Conservation (phyloP, 2,329 filamentous ascomycete genomes). For the Paecilomyces dactylethromorphus region DNA sequence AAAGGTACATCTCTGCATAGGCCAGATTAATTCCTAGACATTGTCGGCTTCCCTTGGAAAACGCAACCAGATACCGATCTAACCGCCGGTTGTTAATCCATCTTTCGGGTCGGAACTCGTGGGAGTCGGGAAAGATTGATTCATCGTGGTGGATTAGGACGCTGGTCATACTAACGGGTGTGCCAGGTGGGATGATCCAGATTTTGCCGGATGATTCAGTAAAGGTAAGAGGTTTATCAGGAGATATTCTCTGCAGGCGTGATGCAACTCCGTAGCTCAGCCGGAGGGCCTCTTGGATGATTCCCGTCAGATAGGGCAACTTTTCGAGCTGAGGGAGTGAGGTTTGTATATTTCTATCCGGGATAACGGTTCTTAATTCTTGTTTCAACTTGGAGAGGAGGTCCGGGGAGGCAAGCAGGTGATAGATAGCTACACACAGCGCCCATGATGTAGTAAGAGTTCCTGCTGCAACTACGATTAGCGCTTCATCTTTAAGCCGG, state of each 20-base stretch:
- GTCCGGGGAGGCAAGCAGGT: constrained; percentile 30
- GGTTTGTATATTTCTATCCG: constrained; percentile 22
- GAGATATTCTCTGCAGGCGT: not conserved
- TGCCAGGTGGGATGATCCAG: constrained; percentile 15
- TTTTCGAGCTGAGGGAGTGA: constrained; percentile 28
- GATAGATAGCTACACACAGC: constrained; percentile 30
- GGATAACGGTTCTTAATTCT: constrained; percentile 34
- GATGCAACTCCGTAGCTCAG: constrained; percentile 13
- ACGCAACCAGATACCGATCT: constrained; percentile 34
- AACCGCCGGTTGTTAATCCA: constrained; percentile 27
- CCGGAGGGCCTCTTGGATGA: constrained; percentile 36
- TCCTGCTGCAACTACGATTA: constrained; percentile 6
- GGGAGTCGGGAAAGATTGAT: constrained; percentile 28
- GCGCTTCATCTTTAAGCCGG: constrained; percentile 20
- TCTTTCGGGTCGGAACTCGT: constrained; percentile 34
- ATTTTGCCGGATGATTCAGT: not conserved
- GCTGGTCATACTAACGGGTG: constrained; percentile 19
- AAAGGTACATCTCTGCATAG: not conserved
- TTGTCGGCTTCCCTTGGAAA: constrained; percentile 36
- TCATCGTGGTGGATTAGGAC: constrained; percentile 17
- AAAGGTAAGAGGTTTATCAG: not conserved
- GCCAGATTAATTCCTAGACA: constrained; percentile 28
- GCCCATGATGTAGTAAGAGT: not conserved
- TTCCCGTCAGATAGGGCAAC: constrained; percentile 27
- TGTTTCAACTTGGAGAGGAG: constrained; percentile 27